These are phyloP conservation scores for Gaillardinia entomophila DNA, from an alignment of 805 yeast species.

Conservation along the genomic window DNA sequence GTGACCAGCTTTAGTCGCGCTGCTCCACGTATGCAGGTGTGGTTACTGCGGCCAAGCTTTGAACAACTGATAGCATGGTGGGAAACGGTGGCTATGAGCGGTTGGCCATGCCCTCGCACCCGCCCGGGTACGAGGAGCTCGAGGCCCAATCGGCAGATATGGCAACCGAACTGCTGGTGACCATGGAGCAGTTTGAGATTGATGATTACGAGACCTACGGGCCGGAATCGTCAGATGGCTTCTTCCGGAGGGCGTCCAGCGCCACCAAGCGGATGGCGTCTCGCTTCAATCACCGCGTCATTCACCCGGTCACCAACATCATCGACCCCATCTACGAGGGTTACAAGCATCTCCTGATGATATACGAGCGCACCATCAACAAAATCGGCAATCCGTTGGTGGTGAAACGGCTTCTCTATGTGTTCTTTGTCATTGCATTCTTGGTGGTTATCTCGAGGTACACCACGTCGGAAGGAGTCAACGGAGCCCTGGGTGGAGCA, in stretches of 20 bases:
- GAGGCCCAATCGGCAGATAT: background rate
- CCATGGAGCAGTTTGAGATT: slow-evolving; percentile 33
- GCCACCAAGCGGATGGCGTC: slow-evolving; percentile 28
- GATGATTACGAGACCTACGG: slow-evolving; percentile 23
- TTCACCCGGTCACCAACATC: slow-evolving; percentile 39
- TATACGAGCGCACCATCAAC: slow-evolving; percentile 53
- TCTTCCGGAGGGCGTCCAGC: slow-evolving; percentile 34
- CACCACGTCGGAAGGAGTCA: slow-evolving; percentile 40
- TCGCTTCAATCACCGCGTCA: slow-evolving; percentile 29
- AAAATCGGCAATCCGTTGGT: slow-evolving; percentile 83
- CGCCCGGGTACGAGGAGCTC: background rate
- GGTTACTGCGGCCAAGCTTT: too few relatives aligned
- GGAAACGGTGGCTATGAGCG: background rate
- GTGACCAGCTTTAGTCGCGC: too few relatives aligned
- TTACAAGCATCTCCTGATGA: slow-evolving; percentile 32
- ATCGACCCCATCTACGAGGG: slow-evolving; percentile 50
- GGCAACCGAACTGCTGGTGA: background rate
- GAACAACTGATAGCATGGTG: background rate
- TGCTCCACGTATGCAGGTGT: too few relatives aligned
- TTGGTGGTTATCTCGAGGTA: slow-evolving; percentile 55
- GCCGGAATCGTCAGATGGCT: slow-evolving; percentile 12
- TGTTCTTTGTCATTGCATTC: slow-evolving; percentile 53
- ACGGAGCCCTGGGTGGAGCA: slow-evolving; percentile 36
- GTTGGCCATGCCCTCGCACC: background rate
- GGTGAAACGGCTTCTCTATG: slow-evolving; percentile 70